These are phyloP conservation scores for Cocos nucifera DNA, from an alignment of 176 grass and related monocot genomes.

Conservation along the genomic window DNA sequence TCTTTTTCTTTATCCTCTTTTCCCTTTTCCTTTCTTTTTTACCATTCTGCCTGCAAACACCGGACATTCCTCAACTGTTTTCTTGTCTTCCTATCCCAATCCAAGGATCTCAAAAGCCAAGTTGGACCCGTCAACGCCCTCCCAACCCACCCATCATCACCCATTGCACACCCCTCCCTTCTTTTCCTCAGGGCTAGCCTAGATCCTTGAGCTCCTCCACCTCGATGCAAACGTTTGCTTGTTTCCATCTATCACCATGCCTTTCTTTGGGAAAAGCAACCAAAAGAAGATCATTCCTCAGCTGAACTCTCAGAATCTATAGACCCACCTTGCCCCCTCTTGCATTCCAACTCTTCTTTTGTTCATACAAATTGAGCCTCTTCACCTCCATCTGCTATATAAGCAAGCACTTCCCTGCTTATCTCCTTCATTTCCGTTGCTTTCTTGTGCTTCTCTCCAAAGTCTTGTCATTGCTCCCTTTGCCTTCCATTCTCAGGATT, in stretches of 20 bases:
- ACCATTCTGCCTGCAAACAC: conserved; percentile 40
- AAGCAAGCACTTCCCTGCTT: neutral
- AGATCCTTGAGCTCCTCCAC: conserved; percentile 16
- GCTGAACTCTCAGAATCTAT: conserved; percentile 13
- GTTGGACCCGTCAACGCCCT: conserved; percentile 69
- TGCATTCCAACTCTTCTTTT: neutral
- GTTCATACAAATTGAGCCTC: too few relatives aligned
- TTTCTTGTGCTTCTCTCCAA: neutral
- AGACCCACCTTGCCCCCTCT: neutral
- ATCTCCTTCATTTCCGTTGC: conserved; percentile 1
- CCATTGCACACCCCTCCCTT: conserved; percentile 18
- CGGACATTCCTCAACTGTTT: conserved; percentile 78
- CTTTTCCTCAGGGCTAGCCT: conserved; percentile 15
- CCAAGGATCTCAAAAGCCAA: conserved; percentile 50
- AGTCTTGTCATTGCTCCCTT: too few relatives aligned
- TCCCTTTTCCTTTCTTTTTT: conserved; percentile 19
- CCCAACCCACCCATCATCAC: conserved; percentile 7
- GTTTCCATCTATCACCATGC: conserved; percentile 37
- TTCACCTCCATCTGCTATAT: neutral
- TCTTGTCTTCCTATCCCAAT: conserved; percentile 18
- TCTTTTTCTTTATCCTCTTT: conserved; percentile 16
- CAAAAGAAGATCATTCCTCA: conserved; percentile 25
- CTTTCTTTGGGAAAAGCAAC: conserved; percentile 48
- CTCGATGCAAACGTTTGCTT: conserved; percentile 44
- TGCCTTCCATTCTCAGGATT: too few relatives aligned